Conservation (phyloP, 163 green algal genomes). For the Chloromonas sp. region DNA sequence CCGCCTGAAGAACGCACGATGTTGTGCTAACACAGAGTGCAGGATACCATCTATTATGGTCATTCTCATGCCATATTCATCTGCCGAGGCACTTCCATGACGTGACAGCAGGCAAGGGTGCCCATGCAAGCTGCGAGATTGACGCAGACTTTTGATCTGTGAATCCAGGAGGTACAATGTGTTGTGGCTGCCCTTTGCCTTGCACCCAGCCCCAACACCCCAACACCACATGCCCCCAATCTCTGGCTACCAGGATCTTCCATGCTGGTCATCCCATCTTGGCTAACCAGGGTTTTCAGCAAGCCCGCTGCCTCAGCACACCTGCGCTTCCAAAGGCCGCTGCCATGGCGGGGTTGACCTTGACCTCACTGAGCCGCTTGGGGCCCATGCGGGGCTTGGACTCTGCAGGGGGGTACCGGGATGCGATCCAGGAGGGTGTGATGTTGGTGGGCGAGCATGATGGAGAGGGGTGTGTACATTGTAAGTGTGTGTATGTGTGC, state of each 20-base stretch:
- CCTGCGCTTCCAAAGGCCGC: slow-evolving; percentile 42
- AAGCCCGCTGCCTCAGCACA: neutral
- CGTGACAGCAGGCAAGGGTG: too few relatives aligned
- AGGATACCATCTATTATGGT: too few relatives aligned
- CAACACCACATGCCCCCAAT: too few relatives aligned
- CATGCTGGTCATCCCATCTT: neutral
- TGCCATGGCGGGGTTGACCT: slow-evolving; percentile 72
- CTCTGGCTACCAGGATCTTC: neutral
- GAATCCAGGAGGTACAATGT: neutral
- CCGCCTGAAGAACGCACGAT: too few relatives aligned
- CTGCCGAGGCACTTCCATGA: too few relatives aligned
- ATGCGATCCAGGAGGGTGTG: neutral
- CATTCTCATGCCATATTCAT: too few relatives aligned
- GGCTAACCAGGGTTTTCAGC: neutral
- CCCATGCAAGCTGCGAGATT: too few relatives aligned
- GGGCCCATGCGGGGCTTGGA: slow-evolving; percentile 9
- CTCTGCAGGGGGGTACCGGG: neutral
- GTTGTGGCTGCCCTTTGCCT: too few relatives aligned
- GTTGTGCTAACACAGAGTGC: too few relatives aligned
- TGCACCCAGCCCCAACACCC: too few relatives aligned
- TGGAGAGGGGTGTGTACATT: too few relatives aligned
- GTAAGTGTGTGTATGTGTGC: too few relatives aligned
- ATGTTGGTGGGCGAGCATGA: neutral
- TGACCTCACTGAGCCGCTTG: slow-evolving; percentile 73
- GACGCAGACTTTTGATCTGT: neutral